Base-by-base conservation (phyloP, 352 stramenopile species). In the Globisporangium alternatum region DNA sequence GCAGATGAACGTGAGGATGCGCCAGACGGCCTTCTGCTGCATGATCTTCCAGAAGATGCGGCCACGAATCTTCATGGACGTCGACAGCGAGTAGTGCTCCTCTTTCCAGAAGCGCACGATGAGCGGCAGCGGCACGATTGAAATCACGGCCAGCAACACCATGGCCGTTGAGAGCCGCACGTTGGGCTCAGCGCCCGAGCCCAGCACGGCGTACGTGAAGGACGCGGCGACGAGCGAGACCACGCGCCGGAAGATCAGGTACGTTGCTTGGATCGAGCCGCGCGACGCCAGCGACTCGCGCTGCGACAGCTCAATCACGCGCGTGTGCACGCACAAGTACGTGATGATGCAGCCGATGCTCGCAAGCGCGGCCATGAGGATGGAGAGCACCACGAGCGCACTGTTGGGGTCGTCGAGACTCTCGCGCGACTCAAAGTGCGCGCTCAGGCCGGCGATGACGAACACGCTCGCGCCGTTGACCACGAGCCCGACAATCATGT, bases 401-500 rank as follows among this genome's bases (percentile, higher is more conserved):
- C 48, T 55, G 8, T 41, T 58, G 12, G 28, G 66, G 13, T 66
- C 33, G 25, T 59, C 41, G 15, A 45, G 43, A 17, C 51, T 47
- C 25, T 35, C 44, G 28, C 74, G 69, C 4, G 63, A 56, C 39
- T 81, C 71, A n/a, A 89, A 76, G 56, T 72, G 67, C 1, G 78
- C 72, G 57, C 80, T 89, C 5, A 90, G 58, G 10, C 64, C 75
- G 0, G 74, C 83, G 53, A 92, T 85, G 31, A 72, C 57, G 33
- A 90, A 79, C 45, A 90, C 72, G 25, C 70, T 75, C n/a, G 81
- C 68, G 31, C 69, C 82, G 62, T 88, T 90, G 60, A 90, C 67
- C 65, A 84, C 68, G 49, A 72, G 82, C 5, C 93, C 93, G 37
- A 95, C 61, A 41, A 96, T 86, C 76, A 97, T 96, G 74, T 97